Evolutionary conservation across 805 yeast genomes (phyloP), one percentile per base, ranked within the genome.

Genomic region (Candida xyloterini): DNA sequence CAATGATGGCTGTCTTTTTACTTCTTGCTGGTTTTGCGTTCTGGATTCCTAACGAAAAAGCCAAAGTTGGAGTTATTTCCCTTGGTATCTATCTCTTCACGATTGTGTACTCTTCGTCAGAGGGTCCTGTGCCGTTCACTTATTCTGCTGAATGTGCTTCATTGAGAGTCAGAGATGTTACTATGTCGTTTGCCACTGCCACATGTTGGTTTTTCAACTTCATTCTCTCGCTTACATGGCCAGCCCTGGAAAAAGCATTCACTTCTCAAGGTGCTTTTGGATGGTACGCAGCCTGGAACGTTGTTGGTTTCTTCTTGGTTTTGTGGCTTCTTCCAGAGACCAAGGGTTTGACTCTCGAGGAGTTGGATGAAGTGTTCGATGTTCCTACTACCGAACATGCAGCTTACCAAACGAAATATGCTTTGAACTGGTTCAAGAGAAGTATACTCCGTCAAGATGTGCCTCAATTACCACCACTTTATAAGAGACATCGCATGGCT

Each of bases 111-210:
- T 84, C 95, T 0, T 78, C 84, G 3, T 91, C 95, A 40, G 87
- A 84, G 60, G 95, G 95, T 33, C 95, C 93, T 9, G 93, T 87
- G 32, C 95, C 95, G 4, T 86, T 87, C 67, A 83, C 93, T 2
- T 84, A 87, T 56, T 80, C 89, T 21, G 95, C 95, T 9, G 95
- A 87, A 63, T 84, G 83, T 52, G 76, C 83, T 66, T 87, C 91
- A 48, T 69, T 85, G 56, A 81, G 82, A 55, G 76, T 84, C 45
- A 78, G 95, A 66, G 89, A 86, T 48, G 65, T 84, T 38, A 90
- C 91, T 36, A 82, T 87, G 80, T 79, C 89, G 3, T 68, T 80
- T 48, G 91, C 90, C 22, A 80, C 90, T 27, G 81, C 85, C 21
- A 77, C 82, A 15, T 70, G 84, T 57, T 81, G 86, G 86, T 80